Base-by-base conservation (phyloP, 2,329 filamentous ascomycete species). In the Elsinoe ampelina region DNA sequence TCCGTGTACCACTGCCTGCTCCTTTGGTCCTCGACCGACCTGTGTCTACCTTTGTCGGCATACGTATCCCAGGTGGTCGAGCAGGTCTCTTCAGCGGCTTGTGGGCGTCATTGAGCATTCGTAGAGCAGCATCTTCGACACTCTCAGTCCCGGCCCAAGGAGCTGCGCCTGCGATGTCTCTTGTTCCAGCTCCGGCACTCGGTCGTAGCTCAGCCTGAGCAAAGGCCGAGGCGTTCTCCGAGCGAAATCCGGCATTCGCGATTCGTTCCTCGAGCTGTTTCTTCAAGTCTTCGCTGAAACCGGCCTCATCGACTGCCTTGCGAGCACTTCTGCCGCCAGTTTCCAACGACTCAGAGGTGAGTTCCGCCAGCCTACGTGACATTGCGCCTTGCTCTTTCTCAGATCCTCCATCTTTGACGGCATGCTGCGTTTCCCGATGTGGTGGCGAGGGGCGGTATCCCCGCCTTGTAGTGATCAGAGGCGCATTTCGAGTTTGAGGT, bases 111-210 rank as follows among this genome's bases (percentile, higher is more conserved):
- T 80, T 78, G 8, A 85, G 75, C 80, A 97, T 97, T 32, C 93
- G 83, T 50, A 95, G 73, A 19, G 89, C 84, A 0, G 86, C 79
- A 68, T 96, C 90, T 63, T 85, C 81, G 1, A 85, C 73, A 4
- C 75, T 76, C 71, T 97, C 93, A 11, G 80, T 76, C 2, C 92
- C 93, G 0, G 80, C 83, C 93, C 93, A 98, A 1, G 86, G 79
- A 58, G 79, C 73, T 5, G 84, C 81, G 0, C 79, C 76, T 1
- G 89, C 89, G 35, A 84, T 80, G 51, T 85, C 80, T 59, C 82
- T 78, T 1, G 85, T 86, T 11, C 84, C 85, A 62, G 78, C 77
- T 13, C 86, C 84, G 11, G 86, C 83, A n/a, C 80, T 78, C 3
- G 78, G 72, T 36, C 80, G 79, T 67, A 83, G 70, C 35, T 76